Evolutionary conservation across 352 stramenopile genomes (phyloP).

Genomic region (Pythium coloratum): DNA sequence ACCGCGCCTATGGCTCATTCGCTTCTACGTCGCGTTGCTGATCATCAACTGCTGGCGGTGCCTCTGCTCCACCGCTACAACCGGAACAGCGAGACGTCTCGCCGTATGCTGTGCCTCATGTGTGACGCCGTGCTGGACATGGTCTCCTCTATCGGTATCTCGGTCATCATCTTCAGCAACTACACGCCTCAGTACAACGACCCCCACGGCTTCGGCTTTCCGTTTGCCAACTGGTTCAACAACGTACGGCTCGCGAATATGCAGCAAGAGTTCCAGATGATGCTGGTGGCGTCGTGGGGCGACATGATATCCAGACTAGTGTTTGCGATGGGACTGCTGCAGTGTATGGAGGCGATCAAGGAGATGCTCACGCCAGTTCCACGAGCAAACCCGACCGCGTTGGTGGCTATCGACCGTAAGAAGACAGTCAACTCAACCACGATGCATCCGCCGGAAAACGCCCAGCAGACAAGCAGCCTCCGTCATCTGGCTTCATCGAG

Average conservation of each 20-base stretch:
- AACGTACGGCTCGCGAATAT: slow-evolving; percentile 1
- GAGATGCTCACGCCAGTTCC: neutral
- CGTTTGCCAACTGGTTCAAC: slow-evolving; percentile 1
- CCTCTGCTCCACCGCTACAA: neutral
- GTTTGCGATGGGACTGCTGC: slow-evolving; percentile 1
- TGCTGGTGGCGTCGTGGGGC: slow-evolving; percentile 9
- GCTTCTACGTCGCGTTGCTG: slow-evolving; percentile 15
- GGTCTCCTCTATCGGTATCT: slow-evolving; percentile 8
- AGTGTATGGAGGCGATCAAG: slow-evolving; percentile 13
- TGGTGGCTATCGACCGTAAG: too few species aligned
- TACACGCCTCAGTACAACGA: slow-evolving; percentile 15
- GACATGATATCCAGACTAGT: slow-evolving; percentile 8
- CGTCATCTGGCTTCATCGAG: too few species aligned
- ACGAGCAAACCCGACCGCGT: too few species aligned
- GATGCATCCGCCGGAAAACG: too few species aligned
- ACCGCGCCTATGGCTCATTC: slow-evolving; percentile 18
- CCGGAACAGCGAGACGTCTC: neutral
- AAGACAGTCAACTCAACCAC: too few species aligned
- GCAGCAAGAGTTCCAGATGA: slow-evolving; percentile 19
- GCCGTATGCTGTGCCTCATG: neutral
- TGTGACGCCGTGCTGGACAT: slow-evolving; percentile 15
- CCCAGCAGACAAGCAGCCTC: too few species aligned
- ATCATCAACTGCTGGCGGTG: slow-evolving; percentile 13
- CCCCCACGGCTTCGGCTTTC: neutral
- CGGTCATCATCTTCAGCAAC: neutral